Evolutionary conservation across 768 basidiomycete species (phyloP), one percentile per base, ranked within the genome.

Genomic region (Pleurotus citrinopileatus): DNA sequence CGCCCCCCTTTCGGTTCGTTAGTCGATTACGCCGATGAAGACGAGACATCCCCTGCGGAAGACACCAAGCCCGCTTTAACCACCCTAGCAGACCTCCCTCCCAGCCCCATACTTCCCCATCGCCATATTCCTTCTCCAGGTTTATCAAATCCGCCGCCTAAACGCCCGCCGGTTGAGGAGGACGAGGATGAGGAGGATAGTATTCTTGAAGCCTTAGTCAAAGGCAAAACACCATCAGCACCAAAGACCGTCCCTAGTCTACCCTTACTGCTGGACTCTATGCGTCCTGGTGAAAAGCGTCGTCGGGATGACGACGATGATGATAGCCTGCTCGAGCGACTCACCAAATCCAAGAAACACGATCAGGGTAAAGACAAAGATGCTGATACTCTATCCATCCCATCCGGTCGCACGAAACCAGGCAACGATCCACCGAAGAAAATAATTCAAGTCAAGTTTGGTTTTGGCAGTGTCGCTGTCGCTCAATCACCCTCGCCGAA

Each of bases 1-100:
- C 79, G 78, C 43, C 73, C 79, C 4, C 83, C 82, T 20, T 70
- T 78, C 69, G 75, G 77, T 20, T 73, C 80, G n/a, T 73, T 93
- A 47, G 79, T 89, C 26, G 91, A 91, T 63, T 92, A 93, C 64
- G 82, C 74, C 19, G 90, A 89, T 23, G 89, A 91, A 42, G 87
- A 87, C 17, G 86, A 87, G 4, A 13, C 52, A 15, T 38, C 53
- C 20, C 42, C 40, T 20, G 29, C 7, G 37, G 25, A 46, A 42
- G 45, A 36, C 42, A 55, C 36, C 54, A 42, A 60, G 52, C 32
- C 60, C 54, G 52, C 71, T 5, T 63, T 71, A 36, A 69, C 70
- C 36, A 47, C 68, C 20, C 68, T 71, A 15, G 34, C 48, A 52
- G 54, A 71, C 48, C 67, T 70, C 32, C 65, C 65, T 0, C 67